Conservation (phyloP, 345 rosid species). For the Populus deltoides region DNA sequence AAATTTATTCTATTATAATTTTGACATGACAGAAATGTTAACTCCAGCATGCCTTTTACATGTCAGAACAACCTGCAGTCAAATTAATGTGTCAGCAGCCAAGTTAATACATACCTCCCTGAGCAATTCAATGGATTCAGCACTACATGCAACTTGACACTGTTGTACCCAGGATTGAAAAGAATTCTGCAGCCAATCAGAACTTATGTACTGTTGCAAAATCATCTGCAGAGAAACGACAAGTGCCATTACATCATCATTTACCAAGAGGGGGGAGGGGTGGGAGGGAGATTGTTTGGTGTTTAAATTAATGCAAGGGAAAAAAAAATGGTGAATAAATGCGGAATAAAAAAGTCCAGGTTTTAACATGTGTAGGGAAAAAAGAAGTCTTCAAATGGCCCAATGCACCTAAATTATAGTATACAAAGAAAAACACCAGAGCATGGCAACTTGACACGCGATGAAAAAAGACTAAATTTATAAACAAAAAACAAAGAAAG, state of each 20-base stretch:
- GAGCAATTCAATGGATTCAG: slow-evolving; percentile 79
- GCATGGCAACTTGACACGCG: neutral
- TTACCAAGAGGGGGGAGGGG: neutral
- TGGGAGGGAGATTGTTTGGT: neutral
- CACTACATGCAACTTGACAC: slow-evolving; percentile 66
- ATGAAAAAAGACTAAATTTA: neutral
- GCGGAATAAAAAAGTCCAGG: neutral
- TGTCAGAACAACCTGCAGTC: neutral
- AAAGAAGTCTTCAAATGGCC: neutral
- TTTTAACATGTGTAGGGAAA: neutral
- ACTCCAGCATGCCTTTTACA: neutral
- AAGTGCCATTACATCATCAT: slow-evolving; percentile 12
- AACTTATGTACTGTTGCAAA: slow-evolving; percentile 53
- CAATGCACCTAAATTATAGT: neutral
- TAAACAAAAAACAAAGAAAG: neutral
- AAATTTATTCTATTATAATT: neutral
- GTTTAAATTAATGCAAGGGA: neutral
- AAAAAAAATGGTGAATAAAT: neutral
- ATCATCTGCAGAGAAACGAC: slow-evolving; percentile 62
- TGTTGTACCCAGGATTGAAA: slow-evolving; percentile 61
- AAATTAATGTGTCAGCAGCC: neutral
- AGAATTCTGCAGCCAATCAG: slow-evolving; percentile 60
- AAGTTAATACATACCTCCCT: slow-evolving; percentile 59
- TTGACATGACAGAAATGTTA: neutral
- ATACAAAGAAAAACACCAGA: neutral